Conservation (phyloP, 495 filamentous ascomycete species). For the Daldinia vernicosa region DNA sequence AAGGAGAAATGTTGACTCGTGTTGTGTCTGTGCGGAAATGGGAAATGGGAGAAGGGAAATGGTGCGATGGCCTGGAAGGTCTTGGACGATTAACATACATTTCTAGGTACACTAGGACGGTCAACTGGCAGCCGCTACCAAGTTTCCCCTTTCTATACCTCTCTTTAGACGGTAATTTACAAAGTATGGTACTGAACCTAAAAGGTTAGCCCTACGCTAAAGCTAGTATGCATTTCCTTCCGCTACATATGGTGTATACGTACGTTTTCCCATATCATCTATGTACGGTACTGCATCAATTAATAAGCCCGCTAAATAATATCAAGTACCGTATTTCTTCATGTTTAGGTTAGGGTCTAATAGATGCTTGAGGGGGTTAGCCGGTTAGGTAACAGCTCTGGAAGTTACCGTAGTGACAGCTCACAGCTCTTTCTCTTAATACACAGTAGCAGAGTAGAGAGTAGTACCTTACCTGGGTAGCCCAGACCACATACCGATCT, state of each 20-base stretch:
- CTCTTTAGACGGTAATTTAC: not conserved
- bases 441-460: not conserved
- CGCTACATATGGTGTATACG: too few species aligned
- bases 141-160: not conserved
- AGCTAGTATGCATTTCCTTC: conserved; percentile 1
- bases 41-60: conserved; percentile 4
- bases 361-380: not conserved
- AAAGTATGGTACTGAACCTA: not conserved
- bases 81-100: not conserved
- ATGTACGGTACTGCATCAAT: conserved; percentile 1
- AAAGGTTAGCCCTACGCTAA: conserved; percentile 14
- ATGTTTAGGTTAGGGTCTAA: conserved; percentile 6
- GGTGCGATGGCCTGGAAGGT: not conserved
- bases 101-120: not conserved
- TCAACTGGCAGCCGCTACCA: conserved; percentile 7
- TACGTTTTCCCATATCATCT: not conserved
- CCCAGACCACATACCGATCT: conserved; percentile 2
- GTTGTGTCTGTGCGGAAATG: conserved; percentile 8
- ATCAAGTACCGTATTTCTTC: conserved; percentile 14
- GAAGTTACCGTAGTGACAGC: conserved; percentile 18
- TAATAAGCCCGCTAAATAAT: conserved; percentile 15
- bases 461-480: not conserved
- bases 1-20: not conserved
- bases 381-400: conserved; percentile 6
- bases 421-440: not conserved